Base-by-base conservation (phyloP, 2,329 filamentous ascomycete genomes). In the Aureobasidium mangrovei region DNA sequence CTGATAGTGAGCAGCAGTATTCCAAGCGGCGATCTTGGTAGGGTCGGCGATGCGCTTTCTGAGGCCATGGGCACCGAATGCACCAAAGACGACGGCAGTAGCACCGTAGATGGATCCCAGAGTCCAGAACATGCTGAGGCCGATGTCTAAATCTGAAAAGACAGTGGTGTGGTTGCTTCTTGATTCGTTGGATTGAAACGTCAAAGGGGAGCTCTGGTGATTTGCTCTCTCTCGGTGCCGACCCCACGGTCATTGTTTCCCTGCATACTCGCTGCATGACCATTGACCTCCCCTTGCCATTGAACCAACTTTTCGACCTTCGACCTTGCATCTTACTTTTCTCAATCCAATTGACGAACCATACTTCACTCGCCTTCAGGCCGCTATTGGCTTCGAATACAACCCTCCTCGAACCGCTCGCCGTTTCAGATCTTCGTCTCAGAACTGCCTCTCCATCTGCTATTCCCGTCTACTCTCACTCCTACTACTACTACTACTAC, bases 61-160 rank as follows among this genome's bases (percentile, higher is more conserved):
- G 39, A 86, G 71, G 8, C 82, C 82, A 64, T 86, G 83, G 9
- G 82, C 81, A 35, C 83, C 83, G 67, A 86, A 86, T 0, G 83
- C 83, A 32, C 83, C 83, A 54, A 85, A 66, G 12, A 72, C 73
- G 46, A 86, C 82, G 63, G 78, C 77, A 4, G 77, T 70, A 7
- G 81, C 83, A 67, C 82, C 83, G 63, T 77, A 82, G 51, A 85
- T 65, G 63, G 79, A 82, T 57, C 80, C 82, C 51, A 83, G 68
- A 39, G 77, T 81, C 78, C 79, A 85, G 71, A 81, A 54, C 53
- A 54, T 54, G 26, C 29, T 54, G 18, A 18, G 18, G 18, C 18
- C 18, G 18, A 18, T 18, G 18, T 18, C 18, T 18, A 18, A 18
- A 18, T 18, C 18, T 18, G 18, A 18, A 18, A 18, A 18, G 18